Percentiles rank a stretch among this genome's conserved stretches.
These are phyloP conservation scores for Ophiostoma australiae DNA, from an alignment of 2,329 filamentous ascomycete species.

Conservation along the genomic window DNA sequence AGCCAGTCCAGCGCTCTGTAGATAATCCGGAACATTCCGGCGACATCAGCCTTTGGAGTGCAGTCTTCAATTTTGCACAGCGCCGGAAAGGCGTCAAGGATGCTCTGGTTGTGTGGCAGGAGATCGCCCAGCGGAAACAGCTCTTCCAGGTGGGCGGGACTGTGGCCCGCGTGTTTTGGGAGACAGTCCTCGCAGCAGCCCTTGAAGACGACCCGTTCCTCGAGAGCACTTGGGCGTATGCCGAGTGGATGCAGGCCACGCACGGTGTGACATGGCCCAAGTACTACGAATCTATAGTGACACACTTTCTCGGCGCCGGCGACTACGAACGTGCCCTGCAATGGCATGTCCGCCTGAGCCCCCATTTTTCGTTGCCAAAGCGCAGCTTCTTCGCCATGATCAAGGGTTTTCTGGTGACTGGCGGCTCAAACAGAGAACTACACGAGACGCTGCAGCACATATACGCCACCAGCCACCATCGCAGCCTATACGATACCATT, in stretches of 20 bases:
- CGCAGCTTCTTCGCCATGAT: constrained; percentile 42
- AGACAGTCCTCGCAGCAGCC: constrained; percentile 34
- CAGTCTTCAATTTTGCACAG: constrained; percentile 33
- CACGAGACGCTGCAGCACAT: constrained; percentile 42
- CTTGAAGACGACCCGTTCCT: constrained; percentile 36
- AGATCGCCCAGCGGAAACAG: constrained; percentile 28
- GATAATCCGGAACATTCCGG: constrained; percentile 31
- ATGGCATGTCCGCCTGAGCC: constrained; percentile 47
- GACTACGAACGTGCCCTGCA: constrained; percentile 39
- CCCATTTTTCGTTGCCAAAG: constrained; percentile 41
- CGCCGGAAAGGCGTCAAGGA: constrained; percentile 30
- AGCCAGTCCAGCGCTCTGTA: constrained; percentile 27
- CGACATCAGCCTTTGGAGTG: constrained; percentile 34
- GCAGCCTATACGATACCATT: constrained; percentile 46
- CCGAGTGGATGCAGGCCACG: constrained; percentile 40
- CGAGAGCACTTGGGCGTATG: constrained; percentile 37
- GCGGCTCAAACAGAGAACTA: constrained; percentile 36
- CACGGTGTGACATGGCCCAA: constrained; percentile 45
- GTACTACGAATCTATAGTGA: constrained; percentile 46
- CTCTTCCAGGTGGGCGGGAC: constrained; percentile 30
- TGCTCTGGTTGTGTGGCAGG: constrained; percentile 31
- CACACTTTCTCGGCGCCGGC: constrained; percentile 40
- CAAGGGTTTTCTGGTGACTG: constrained; percentile 36
- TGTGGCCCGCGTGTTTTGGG: constrained; percentile 33
- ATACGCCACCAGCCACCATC: constrained; percentile 43